These are phyloP conservation scores for Saccharomyces kudriavzevii DNA, from an alignment of 805 yeast species.

Conservation along the genomic window DNA sequence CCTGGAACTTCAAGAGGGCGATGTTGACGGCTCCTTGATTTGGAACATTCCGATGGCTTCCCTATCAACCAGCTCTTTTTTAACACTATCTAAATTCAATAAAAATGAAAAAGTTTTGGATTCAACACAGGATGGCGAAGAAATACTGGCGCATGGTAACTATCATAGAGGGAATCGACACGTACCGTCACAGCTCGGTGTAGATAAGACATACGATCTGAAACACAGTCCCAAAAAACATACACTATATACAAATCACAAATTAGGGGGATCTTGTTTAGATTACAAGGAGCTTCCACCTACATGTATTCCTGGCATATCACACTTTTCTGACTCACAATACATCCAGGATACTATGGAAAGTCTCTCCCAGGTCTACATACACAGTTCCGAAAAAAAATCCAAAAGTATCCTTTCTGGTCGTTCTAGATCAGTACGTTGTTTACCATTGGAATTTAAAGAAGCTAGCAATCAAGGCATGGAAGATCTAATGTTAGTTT, in stretches of 20 bases:
- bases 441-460: constrained; percentile 32
- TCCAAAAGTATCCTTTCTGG: constrained; percentile 29
- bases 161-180: not conserved
- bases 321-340: constrained; percentile 15
- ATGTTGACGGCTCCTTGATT: constrained; percentile 33
- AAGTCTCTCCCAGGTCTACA: constrained; percentile 34
- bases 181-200: not conserved
- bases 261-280: not conserved
- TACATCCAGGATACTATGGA: constrained; percentile 27
- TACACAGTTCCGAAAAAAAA: constrained; percentile 28
- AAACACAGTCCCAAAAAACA: not conserved
- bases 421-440: constrained; percentile 27
- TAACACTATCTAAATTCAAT: constrained; percentile 5
- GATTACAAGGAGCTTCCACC: constrained; percentile 29
- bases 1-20: constrained; percentile 19
- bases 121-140: not conserved
- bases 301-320: constrained; percentile 40
- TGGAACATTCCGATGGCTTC: constrained; percentile 47
- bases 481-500: constrained; percentile 52
- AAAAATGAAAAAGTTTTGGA: not conserved
- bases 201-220: not conserved
- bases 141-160: not conserved
- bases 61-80: constrained; percentile 19
- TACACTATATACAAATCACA: not conserved
- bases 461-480: constrained; percentile 33